Conservation (phyloP, 352 stramenopile genomes). For the Globisporangium sylvaticum region DNA sequence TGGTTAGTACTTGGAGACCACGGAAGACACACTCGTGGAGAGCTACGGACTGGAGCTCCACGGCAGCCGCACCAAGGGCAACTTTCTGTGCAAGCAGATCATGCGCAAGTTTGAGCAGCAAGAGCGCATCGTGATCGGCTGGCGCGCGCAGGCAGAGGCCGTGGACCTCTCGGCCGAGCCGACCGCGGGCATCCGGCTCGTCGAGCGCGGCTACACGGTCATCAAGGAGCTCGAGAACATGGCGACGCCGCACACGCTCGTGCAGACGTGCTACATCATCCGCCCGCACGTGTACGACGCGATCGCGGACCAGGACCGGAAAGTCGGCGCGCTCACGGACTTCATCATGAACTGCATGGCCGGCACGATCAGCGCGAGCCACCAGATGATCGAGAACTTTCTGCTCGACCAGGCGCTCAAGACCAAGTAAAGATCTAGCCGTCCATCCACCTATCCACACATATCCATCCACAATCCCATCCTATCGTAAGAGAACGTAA, state of each 20-base stretch:
- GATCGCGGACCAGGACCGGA: slow-evolving; percentile 55
- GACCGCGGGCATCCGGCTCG: slow-evolving; percentile 49
- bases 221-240: slow-evolving; percentile 37
- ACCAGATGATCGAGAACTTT: slow-evolving; percentile 74
- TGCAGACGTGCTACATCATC: slow-evolving; percentile 72
- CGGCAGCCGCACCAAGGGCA: slow-evolving; percentile 39
- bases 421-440: not conserved
- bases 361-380: slow-evolving; percentile 56
- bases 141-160: slow-evolving; percentile 47
- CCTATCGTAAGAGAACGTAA: slow-evolving; percentile 1
- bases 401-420: slow-evolving; percentile 38
- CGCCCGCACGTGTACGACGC: slow-evolving; percentile 60
- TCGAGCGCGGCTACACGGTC: slow-evolving; percentile 61
- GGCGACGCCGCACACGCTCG: slow-evolving; percentile 38
- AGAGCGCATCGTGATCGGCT: slow-evolving; percentile 55
- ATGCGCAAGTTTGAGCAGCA: slow-evolving; percentile 44
- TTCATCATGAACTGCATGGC: slow-evolving; percentile 64
- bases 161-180: slow-evolving; percentile 45
- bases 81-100: slow-evolving; percentile 55
- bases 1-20: slow-evolving; percentile 37
- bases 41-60: slow-evolving; percentile 49
- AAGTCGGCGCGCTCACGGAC: slow-evolving; percentile 56
- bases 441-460: not conserved
- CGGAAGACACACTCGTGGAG: slow-evolving; percentile 49
- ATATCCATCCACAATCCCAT: not conserved